Evolutionary conservation across 2,329 filamentous ascomycete species (phyloP).

Genomic region (Gnomoniopsis smithogilvyi): DNA sequence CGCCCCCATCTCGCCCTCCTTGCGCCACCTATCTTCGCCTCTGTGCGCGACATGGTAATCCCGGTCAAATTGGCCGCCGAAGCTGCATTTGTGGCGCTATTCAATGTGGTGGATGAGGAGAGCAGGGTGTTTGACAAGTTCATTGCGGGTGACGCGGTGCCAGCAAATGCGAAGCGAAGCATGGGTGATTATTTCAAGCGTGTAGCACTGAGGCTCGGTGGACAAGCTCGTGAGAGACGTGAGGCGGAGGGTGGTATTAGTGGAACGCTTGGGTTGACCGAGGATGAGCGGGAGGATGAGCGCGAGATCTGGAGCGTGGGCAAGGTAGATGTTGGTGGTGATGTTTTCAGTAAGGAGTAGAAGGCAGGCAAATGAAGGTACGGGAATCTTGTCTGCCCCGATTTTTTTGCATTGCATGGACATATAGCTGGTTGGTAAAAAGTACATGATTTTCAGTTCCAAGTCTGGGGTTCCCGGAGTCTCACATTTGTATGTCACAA

Average conservation of each 20-base stretch:
- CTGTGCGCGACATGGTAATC: slow-evolving; percentile 87
- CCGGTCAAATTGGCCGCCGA: slow-evolving; percentile 95
- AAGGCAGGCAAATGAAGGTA: slow-evolving; percentile 10
- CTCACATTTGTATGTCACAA: neutral
- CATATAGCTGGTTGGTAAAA: neutral
- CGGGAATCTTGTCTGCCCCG: slow-evolving; percentile 9
- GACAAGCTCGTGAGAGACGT: slow-evolving; percentile 80
- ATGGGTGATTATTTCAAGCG: slow-evolving; percentile 98
- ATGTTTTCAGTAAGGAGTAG: slow-evolving; percentile 46
- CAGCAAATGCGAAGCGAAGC: slow-evolving; percentile 73
- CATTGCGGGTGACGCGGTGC: slow-evolving; percentile 67
- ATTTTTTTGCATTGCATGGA: neutral
- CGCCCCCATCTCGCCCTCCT: slow-evolving; percentile 77
- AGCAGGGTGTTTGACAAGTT: slow-evolving; percentile 87
- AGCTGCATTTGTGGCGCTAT: slow-evolving; percentile 87
- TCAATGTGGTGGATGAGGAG: slow-evolving; percentile 86
- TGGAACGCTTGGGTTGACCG: slow-evolving; percentile 72
- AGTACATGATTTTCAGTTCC: neutral
- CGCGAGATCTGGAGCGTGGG: slow-evolving; percentile 95
- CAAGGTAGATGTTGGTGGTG: slow-evolving; percentile 73
- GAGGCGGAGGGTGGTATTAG: slow-evolving; percentile 90
- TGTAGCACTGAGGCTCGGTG: slow-evolving; percentile 79
- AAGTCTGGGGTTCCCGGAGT: neutral
- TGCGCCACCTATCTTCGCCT: slow-evolving; percentile 81
- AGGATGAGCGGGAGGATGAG: slow-evolving; percentile 92